Evolutionary conservation across 495 filamentous ascomycete species (phyloP).

Genomic region (Aspergillus leporis): DNA sequence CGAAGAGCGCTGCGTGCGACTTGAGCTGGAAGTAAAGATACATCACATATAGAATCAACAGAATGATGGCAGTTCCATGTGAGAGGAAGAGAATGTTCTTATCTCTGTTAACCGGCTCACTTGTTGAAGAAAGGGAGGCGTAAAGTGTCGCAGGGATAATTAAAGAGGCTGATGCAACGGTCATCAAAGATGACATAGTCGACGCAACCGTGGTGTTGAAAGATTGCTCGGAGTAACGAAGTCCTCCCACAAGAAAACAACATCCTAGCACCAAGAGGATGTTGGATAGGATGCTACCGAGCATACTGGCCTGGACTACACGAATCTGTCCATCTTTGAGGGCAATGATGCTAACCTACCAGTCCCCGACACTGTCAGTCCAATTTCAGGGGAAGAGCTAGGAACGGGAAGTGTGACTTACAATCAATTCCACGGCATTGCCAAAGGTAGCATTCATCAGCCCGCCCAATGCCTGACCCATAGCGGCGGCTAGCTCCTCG

Average conservation of each 20-base stretch:
- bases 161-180: slow-evolving; percentile 83
- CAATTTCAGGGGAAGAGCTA: background rate
- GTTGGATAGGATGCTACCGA: slow-evolving; percentile 95
- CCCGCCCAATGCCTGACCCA: slow-evolving; percentile 89
- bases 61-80: slow-evolving; percentile 85
- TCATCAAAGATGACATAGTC: slow-evolving; percentile 95
- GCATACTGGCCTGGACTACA: slow-evolving; percentile 96
- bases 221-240: slow-evolving; percentile 62
- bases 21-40: slow-evolving; percentile 90
- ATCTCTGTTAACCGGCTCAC: slow-evolving; percentile 17
- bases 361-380: slow-evolving; percentile 16
- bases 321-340: slow-evolving; percentile 83
- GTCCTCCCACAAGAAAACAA: slow-evolving; percentile 91
- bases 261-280: slow-evolving; percentile 93
- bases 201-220: slow-evolving; percentile 90
- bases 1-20: slow-evolving; percentile 79
- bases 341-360: slow-evolving; percentile 90
- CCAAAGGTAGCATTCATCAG: slow-evolving; percentile 96
- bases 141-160: slow-evolving; percentile 89
- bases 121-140: slow-evolving; percentile 46
- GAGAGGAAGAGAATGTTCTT: slow-evolving; percentile 78
- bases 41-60: slow-evolving; percentile 83
- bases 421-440: slow-evolving; percentile 98
- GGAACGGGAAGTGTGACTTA: slow-evolving; percentile 44
- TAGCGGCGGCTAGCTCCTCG: slow-evolving; percentile 79